Base-by-base conservation (phyloP, 192 early-diverging fungal genomes). In the Umbelopsis ramanniana region DNA sequence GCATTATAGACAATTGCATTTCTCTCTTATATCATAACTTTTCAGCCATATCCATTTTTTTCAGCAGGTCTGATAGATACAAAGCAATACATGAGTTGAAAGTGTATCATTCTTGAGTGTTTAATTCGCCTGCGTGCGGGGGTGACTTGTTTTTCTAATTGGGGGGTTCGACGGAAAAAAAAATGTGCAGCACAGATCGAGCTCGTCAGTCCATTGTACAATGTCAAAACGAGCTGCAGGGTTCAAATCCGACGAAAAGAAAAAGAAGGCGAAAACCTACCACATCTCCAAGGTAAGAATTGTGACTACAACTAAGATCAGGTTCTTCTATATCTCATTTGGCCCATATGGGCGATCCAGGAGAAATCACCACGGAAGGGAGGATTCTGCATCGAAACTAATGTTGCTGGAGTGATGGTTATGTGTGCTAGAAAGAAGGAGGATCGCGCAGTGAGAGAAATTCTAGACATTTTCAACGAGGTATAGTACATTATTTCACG, bases 391-490 rank as follows among this genome's bases (percentile, higher is more conserved):
- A 78, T 86, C 26, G 74, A 83, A 54, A 74, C 84, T 11, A 79
- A 80, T 26, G 82, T 84, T 67, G 73, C 75, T 10, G 86, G 86
- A 15, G 77, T 88, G 29, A 76, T 88, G 53, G 76, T 88, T 45
- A 88, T 78, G 54, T 85, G 84, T 67, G 55, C 78, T 12, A 76
- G 81, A 68, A 70, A 70, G 46, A 84, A 76, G 72, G 86, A 88
- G 67, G 60, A 35, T 19, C 67, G 69, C 8, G 81, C 84, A 8
- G 74, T 81, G 19, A 77, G 74, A 50, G 86, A 88, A 72, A 80
- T 81, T 21, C 76, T 79, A 12, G 84, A 88, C 68, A 47, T 88
- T 21, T 79, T 85, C 52, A 73, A 79, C 33, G 71, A 81, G 68
- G 86, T 83, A 83, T 75, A 8, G 40, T 43, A 17, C 23, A 54